A percentile compares a stretch with the other conserved stretches of the same genome.
These are phyloP conservation scores for Trametes cingulata DNA, from an alignment of 768 basidiomycete genomes.

Conservation along the genomic window DNA sequence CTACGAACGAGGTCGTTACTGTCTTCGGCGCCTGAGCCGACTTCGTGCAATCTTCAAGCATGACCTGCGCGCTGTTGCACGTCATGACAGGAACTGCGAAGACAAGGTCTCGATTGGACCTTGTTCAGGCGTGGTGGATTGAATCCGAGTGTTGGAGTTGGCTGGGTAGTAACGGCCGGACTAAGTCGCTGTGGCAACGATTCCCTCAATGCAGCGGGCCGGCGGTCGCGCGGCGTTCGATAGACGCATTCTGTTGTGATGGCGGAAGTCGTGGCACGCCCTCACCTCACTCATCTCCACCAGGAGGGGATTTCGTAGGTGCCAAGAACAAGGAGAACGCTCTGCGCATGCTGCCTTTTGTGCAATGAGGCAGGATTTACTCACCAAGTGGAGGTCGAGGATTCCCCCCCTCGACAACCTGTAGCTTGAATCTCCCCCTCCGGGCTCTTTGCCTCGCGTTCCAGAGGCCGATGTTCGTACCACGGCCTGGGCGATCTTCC, in stretches of 20 bases:
- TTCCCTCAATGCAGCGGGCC: background rate
- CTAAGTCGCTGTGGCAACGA: slow-evolving; percentile 1
- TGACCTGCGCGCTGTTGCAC: background rate
- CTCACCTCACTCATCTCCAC: background rate
- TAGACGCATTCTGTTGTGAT: background rate
- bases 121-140: background rate
- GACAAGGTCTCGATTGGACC: background rate
- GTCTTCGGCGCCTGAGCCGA: no score
- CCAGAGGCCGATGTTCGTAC: slow-evolving; percentile 7
- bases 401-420: no score
- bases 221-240: slow-evolving; percentile 3
- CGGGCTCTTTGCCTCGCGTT: no score
- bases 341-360: no score
- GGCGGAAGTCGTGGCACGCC: background rate
- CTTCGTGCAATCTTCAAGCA: background rate
- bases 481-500: slow-evolving; percentile 1
- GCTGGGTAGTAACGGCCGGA: background rate
- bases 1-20: no score
- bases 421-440: no score
- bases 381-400: no score
- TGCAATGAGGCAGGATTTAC: no score
- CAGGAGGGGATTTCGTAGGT: background rate
- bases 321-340: background rate
- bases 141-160: background rate
- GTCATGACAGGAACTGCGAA: no score